Conservation (phyloP, 2,329 filamentous ascomycete genomes). For the Botrytis squamosa region DNA sequence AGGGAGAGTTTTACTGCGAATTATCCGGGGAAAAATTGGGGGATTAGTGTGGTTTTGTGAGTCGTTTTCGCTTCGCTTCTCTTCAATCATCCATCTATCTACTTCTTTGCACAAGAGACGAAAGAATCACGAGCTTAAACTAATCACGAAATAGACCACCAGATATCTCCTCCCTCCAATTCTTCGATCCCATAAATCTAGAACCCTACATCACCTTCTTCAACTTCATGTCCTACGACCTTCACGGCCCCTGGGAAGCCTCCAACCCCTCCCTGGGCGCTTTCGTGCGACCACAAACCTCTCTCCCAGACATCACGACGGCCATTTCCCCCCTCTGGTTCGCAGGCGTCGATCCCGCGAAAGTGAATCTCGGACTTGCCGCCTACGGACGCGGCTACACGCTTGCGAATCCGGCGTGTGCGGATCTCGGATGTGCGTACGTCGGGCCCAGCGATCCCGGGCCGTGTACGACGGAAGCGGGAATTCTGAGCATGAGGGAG, state of each 20-base stretch:
- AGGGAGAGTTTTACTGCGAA: conserved; percentile 38
- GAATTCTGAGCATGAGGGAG: conserved; percentile 36
- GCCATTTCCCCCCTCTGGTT: conserved; percentile 45
- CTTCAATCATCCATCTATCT: too few relatives aligned
- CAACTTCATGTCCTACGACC: conserved; percentile 42
- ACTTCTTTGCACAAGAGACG: too few relatives aligned
- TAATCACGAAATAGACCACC: conserved; percentile 31
- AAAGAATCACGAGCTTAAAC: too few relatives aligned
- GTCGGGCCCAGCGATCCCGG: conserved; percentile 31
- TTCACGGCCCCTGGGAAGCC: conserved; percentile 46
- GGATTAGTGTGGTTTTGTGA: conserved; percentile 44
- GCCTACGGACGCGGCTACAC: conserved; percentile 50
- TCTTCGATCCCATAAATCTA: conserved; percentile 37
- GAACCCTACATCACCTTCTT: conserved; percentile 38
- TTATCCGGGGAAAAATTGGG: conserved; percentile 35
- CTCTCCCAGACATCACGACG: conserved; percentile 45
- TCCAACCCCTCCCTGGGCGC: conserved; percentile 35
- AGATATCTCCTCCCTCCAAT: conserved; percentile 37
- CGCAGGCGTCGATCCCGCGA: conserved; percentile 42
- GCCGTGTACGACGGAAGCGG: conserved; percentile 36
- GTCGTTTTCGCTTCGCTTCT: too few relatives aligned
- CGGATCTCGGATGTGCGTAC: conserved; percentile 34
- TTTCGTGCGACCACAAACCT: conserved; percentile 43
- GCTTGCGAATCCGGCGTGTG: conserved; percentile 29
- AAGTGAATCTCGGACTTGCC: conserved; percentile 49